Evolutionary conservation across 2,329 filamentous ascomycete genomes (phyloP).

Genomic region (Penicillium sp.): DNA sequence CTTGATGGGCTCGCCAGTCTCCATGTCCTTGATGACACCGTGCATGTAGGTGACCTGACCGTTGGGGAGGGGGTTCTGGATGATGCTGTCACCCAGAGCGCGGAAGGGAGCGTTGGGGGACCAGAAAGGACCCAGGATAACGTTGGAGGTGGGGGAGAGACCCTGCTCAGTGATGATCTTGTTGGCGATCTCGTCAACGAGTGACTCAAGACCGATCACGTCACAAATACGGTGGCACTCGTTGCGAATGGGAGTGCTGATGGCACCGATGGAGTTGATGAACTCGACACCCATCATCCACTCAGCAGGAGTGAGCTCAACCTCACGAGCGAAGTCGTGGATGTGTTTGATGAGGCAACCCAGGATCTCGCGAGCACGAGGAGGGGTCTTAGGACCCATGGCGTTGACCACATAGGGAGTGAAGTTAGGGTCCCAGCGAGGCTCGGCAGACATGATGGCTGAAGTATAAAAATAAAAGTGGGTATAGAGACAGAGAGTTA

Average conservation of each 20-base stretch:
- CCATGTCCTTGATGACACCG: conserved; percentile 64
- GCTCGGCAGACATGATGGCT: conserved; percentile 20
- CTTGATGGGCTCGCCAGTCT: conserved; percentile 65
- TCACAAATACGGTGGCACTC: conserved; percentile 73
- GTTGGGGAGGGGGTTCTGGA: conserved; percentile 58
- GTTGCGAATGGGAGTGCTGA: conserved; percentile 67
- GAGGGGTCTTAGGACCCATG: conserved; percentile 68
- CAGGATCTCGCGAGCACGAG: conserved; percentile 65
- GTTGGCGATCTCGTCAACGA: conserved; percentile 80
- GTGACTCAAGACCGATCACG: conserved; percentile 68
- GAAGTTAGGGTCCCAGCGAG: conserved; percentile 66
- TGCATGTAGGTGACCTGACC: conserved; percentile 67
- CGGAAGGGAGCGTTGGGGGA: conserved; percentile 72
- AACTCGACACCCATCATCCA: conserved; percentile 75
- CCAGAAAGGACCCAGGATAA: conserved; percentile 78
- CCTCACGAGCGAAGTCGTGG: conserved; percentile 75
- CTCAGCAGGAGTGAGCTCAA: conserved; percentile 73
- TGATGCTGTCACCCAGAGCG: conserved; percentile 64
- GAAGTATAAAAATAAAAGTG: background rate
- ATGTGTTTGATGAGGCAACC: conserved; percentile 66
- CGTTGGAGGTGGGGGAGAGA: conserved; percentile 68
- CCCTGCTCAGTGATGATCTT: conserved; percentile 61
- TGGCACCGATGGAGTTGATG: conserved; percentile 71
- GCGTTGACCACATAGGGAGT: conserved; percentile 70
- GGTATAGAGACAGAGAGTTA: background rate